phyloP scores from a whole-genome alignment of 805 yeast genomes.

The Schwanniomyces vanrijiae region DNA sequence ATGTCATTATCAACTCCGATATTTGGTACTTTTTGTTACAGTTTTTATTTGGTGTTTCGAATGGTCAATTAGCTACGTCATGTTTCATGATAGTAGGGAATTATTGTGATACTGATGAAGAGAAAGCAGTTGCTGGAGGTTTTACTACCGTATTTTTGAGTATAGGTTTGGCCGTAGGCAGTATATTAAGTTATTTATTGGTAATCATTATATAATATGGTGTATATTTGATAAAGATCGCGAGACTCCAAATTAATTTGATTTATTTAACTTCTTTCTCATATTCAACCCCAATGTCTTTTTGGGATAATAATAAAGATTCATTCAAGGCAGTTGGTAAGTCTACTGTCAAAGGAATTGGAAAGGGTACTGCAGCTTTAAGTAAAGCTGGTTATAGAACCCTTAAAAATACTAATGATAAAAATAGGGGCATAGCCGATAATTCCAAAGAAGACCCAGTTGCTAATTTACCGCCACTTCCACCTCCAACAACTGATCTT shows the following conservation, averaged over 20 bases:
- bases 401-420: conserved; percentile 43
- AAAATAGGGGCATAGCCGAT: conserved; percentile 18
- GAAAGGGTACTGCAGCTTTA: conserved; percentile 48
- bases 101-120: conserved; percentile 58
- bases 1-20: conserved; percentile 55
- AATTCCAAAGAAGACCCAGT: conserved; percentile 10
- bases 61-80: conserved; percentile 81
- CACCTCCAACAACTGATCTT: conserved; percentile 26
- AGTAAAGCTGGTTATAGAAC: conserved; percentile 52
- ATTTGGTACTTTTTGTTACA: conserved; percentile 67
- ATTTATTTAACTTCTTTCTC: background rate
- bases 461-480: conserved; percentile 8
- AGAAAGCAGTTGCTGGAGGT: conserved; percentile 92
- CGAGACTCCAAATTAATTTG: background rate
- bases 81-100: conserved; percentile 75
- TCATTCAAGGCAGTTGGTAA: conserved; percentile 49
- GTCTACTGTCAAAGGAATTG: conserved; percentile 51
- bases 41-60: conserved; percentile 78
- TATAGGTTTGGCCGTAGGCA: conserved; percentile 76
- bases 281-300: conserved; percentile 19
- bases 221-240: background rate
- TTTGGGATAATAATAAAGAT: conserved; percentile 48
- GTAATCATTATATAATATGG: conserved; percentile 32
- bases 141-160: conserved; percentile 80
- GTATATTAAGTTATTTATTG: conserved; percentile 69